phyloP scores from a whole-genome alignment of 805 yeast species.

The Hanseniaspora pseudoguilliermondii region DNA sequence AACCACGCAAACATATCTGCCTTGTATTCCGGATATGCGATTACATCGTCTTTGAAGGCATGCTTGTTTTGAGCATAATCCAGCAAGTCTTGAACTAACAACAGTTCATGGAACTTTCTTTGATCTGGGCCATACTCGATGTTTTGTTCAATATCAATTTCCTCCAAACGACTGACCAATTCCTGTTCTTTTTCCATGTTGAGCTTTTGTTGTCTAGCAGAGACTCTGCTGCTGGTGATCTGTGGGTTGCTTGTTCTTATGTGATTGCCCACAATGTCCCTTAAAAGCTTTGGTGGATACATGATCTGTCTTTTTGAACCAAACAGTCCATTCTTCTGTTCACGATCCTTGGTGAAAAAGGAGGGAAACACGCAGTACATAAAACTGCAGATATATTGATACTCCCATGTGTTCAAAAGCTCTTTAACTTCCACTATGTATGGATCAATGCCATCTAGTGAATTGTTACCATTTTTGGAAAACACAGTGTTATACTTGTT shows the following conservation, averaged over 20 bases:
- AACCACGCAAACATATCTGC: conserved; percentile 12
- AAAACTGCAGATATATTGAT: conserved; percentile 26
- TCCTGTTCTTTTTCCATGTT: conserved; percentile 4
- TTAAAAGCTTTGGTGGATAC: conserved; percentile 4
- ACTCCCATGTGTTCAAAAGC: conserved; percentile 21
- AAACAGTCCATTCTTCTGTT: conserved; percentile 1
- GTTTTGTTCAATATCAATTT: conserved; percentile 2
- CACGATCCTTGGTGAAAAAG: conserved; percentile 15
- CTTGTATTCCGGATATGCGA: conserved; percentile 10
- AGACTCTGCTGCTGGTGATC: not conserved
- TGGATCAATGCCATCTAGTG: not conserved
- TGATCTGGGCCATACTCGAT: conserved; percentile 7
- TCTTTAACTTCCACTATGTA: not conserved
- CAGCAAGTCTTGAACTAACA: conserved; percentile 8
- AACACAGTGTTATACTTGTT: not conserved
- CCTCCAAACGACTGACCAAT: not conserved
- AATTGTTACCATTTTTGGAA: not conserved
- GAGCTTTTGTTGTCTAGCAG: conserved; percentile 5
- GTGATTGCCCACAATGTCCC: conserved; percentile 1
- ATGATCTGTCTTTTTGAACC: not conserved
- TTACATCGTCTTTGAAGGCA: conserved; percentile 3
- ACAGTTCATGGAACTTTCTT: conserved; percentile 12
- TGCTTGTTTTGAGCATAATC: not conserved
- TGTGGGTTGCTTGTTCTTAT: not conserved
- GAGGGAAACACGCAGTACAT: conserved; percentile 26